These are phyloP conservation scores for Pythium myriotylum DNA, from an alignment of 352 stramenopile species.

Conservation along the genomic window DNA sequence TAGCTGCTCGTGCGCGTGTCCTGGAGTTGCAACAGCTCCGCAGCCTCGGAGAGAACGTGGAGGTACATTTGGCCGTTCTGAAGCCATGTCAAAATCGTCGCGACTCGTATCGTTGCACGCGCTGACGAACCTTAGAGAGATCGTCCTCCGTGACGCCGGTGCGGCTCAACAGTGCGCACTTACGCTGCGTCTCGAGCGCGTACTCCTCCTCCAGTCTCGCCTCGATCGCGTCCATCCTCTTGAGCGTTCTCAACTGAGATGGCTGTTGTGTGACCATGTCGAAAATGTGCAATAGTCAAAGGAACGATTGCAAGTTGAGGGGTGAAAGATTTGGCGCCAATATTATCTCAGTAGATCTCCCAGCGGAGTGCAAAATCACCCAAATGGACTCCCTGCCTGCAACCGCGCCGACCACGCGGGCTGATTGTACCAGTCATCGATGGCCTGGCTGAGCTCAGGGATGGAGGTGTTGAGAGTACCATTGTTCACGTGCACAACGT, in stretches of 20 bases:
- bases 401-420: conserved; percentile 30
- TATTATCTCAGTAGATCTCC: conserved; percentile 29
- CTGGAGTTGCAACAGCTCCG: conserved; percentile 42
- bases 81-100: neutral
- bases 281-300: too few species aligned
- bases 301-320: conserved; percentile 15
- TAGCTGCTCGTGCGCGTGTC: conserved; percentile 43
- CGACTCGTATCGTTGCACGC: neutral
- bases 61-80: conserved; percentile 53
- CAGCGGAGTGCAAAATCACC: too few species aligned
- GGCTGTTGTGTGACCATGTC: conserved; percentile 10
- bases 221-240: conserved; percentile 26
- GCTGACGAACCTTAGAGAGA: conserved; percentile 39
- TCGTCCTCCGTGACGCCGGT: conserved; percentile 43
- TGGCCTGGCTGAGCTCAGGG: conserved; percentile 26
- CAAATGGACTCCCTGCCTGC: neutral
- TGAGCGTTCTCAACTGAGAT: conserved; percentile 8
- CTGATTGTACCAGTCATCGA: conserved; percentile 42
- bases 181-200: conserved; percentile 39
- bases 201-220: conserved; percentile 32
- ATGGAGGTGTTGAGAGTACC: conserved; percentile 25
- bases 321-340: neutral
- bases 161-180: conserved; percentile 30
- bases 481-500: conserved; percentile 29
- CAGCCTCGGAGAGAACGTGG: conserved; percentile 47